These are phyloP conservation scores for Mycena citricolor DNA, from an alignment of 1,284 basidiomycete species.

Conservation along the genomic window DNA sequence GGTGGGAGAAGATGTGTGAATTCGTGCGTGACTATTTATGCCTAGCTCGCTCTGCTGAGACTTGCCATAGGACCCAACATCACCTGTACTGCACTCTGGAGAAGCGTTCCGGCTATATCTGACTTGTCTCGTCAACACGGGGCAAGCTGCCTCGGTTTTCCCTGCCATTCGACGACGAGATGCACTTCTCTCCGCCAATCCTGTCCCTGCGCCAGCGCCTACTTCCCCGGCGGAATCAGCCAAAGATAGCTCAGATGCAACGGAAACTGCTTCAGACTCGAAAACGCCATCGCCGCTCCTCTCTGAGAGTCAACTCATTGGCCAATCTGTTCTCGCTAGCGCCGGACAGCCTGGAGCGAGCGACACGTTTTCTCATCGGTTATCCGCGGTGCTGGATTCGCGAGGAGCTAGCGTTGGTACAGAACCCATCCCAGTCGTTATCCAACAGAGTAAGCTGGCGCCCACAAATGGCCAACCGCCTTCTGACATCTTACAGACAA, in stretches of 20 bases:
- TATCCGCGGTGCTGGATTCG: constrained; percentile 18
- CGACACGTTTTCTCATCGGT: constrained; percentile 21
- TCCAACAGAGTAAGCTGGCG: constrained; percentile 68
- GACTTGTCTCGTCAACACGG: constrained; percentile 61
- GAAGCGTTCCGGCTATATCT: constrained; percentile 73
- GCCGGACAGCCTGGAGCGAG: constrained; percentile 19
- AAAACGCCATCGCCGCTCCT: constrained; percentile 14
- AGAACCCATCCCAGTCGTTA: constrained; percentile 63
- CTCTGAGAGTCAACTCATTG: constrained; percentile 25
- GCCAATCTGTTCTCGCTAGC: constrained; percentile 23
- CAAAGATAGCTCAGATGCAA: constrained; percentile 12
- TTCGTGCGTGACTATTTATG: constrained; percentile 55
- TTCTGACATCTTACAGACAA: constrained; percentile 46
- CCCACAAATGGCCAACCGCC: constrained; percentile 1
- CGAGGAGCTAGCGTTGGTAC: constrained; percentile 13
- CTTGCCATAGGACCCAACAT: constrained; percentile 64
- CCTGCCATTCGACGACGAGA: constrained; percentile 69
- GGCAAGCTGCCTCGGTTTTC: constrained; percentile 56
- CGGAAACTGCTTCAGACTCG: constrained; percentile 17
- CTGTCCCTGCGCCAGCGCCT: constrained; percentile 29
- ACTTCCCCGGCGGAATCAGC: constrained; percentile 22
- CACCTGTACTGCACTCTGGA: constrained; percentile 65
- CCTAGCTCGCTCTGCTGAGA: constrained; percentile 8
- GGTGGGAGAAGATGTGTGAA: constrained; percentile 81
- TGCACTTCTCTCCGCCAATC: constrained; percentile 48